These are phyloP conservation scores for Neurospora sp. DNA, from an alignment of 2,329 filamentous ascomycete genomes.

Conservation along the genomic window DNA sequence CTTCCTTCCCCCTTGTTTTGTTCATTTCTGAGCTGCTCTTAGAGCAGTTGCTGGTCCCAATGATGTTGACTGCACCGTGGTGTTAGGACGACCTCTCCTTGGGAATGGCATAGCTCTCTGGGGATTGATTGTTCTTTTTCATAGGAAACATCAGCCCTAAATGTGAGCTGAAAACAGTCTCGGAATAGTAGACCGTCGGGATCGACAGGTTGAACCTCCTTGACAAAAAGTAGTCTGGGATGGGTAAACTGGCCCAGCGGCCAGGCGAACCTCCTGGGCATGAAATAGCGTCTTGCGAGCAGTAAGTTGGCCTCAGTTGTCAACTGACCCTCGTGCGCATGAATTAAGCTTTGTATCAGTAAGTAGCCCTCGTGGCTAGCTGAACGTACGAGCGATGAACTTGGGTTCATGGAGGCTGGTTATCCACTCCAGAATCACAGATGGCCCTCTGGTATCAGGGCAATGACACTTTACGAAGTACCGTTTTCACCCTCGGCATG, in stretches of 20 bases:
- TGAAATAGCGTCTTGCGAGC: background rate
- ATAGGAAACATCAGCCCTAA: background rate
- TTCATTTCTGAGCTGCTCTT: background rate
- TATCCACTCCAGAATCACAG: background rate
- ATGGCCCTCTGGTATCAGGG: background rate
- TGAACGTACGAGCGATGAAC: background rate
- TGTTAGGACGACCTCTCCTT: background rate
- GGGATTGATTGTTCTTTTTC: background rate
- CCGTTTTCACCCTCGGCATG: background rate
- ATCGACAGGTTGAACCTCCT: background rate
- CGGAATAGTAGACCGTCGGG: background rate
- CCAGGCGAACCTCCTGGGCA: background rate
- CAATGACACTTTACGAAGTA: background rate
- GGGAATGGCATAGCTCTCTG: background rate
- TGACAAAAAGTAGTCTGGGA: background rate
- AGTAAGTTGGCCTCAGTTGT: background rate
- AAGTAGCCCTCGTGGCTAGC: background rate
- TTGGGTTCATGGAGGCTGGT: background rate
- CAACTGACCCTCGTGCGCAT: background rate
- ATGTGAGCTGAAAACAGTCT: background rate
- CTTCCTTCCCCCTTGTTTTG: background rate
- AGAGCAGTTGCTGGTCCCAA: background rate
- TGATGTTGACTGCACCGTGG: background rate
- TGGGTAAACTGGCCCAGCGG: background rate
- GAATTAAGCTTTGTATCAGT: background rate